Conservation (phyloP, 768 basidiomycete genomes). For the Tulasnella calospora region DNA sequence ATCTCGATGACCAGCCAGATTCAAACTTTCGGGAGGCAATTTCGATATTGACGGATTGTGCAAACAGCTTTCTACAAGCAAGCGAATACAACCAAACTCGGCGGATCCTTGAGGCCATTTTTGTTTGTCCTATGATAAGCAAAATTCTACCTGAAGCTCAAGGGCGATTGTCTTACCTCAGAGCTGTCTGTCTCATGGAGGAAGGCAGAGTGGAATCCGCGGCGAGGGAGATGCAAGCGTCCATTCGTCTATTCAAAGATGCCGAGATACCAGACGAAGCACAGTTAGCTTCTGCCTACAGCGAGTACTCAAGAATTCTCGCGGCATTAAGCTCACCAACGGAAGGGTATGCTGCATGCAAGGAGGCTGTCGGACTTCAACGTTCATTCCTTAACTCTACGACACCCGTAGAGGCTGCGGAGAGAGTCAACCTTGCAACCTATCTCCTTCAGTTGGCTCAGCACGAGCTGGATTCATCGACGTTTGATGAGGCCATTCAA, state of each 20-base stretch:
- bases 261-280: not conserved
- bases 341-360: not conserved
- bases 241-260: not conserved
- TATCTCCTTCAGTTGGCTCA: not conserved
- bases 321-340: not conserved
- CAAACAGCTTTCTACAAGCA: not conserved
- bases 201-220: not conserved
- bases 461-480: not conserved
- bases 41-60: not conserved
- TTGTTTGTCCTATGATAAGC: not conserved
- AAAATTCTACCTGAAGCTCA: not conserved
- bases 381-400: not conserved
- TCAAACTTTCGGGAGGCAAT: not conserved
- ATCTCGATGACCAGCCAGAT: not conserved
- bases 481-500: not conserved
- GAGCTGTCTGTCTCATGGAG: not conserved
- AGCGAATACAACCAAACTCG: not conserved
- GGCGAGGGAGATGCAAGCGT: not conserved
- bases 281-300: conserved; percentile 9
- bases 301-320: conserved; percentile 18
- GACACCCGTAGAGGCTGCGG: not conserved
- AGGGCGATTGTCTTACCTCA: not conserved
- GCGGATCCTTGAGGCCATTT: not conserved
- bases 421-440: conserved; percentile 12
- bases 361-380: conserved; percentile 9